Base-by-base conservation (phyloP, 2,329 filamentous ascomycete species). In the Alternaria arborescens region DNA sequence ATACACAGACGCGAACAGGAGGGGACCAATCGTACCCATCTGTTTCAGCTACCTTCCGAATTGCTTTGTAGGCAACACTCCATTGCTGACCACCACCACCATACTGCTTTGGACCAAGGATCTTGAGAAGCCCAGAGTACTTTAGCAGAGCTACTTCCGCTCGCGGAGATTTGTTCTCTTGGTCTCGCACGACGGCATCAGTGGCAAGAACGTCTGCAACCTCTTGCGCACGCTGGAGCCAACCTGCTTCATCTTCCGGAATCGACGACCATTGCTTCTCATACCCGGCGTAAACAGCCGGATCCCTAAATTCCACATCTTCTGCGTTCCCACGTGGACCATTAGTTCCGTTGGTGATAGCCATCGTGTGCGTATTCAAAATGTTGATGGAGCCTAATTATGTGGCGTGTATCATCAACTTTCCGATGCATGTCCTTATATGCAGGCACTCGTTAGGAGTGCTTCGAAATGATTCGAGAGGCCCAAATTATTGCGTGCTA, bases 21-120 rank as follows among this genome's bases (percentile, higher is more conserved):
- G 18, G 22, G 61, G 61, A 42, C 4, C 2, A 12, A 10, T 12
- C 56, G 1, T 59, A 87, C 81, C 88, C 88, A 72, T 91, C 88
- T 0, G 82, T 85, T 68, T 88, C 88, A 1, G 88, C 86, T 6
- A 90, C 85, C 59, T 89, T 87, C 0, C 88, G 81, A 28, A 90
- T 88, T 0, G 79, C 80, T 68, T 85, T 85, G 67, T 88, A 89
- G 0, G 46, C 88, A 2, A 87, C 81, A 30, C 80, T 80, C 85
- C 85, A 87, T 2, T 76, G 71, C 68, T 87, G 81, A 8, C 79
- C 84, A 40, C 84, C 85, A 10, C 85, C 85, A 14, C 85, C 85
- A 63, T 83, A 85, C 57, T 81, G 79, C 65, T 76, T 78, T 0
- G 82, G 81, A 0, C 84, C 85, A 0, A 87, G 76, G 3, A 85